Evolutionary conservation across 164 flowering plant genomes (phyloP).

Genomic region (Nymphaea thermarum): DNA sequence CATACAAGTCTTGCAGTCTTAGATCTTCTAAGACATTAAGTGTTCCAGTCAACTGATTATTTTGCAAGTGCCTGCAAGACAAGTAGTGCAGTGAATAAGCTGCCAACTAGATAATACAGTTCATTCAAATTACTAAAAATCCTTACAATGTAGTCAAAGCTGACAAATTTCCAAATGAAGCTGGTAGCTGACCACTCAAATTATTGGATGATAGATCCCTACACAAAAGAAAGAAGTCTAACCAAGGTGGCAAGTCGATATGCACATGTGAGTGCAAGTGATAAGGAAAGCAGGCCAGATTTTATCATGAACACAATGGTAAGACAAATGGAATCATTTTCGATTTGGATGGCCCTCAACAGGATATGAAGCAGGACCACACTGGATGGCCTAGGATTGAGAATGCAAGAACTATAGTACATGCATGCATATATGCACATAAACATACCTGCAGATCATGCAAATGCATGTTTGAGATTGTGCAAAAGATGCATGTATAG

Average conservation of each 20-base stretch:
- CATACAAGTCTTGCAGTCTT: constrained; percentile 60
- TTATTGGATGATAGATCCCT: constrained; percentile 80
- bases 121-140: background rate
- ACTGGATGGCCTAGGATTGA: background rate
- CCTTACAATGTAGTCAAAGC: constrained; percentile 65
- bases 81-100: constrained; percentile 1
- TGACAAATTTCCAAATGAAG: constrained; percentile 39
- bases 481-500: background rate
- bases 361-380: too few species aligned
- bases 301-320: too few species aligned
- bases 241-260: background rate
- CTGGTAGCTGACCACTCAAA: constrained; percentile 67
- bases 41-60: constrained; percentile 76
- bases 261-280: background rate
- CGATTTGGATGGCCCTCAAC: background rate
- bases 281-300: too few species aligned
- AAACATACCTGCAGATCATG: background rate
- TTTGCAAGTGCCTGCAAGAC: constrained; percentile 67
- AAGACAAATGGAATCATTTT: background rate
- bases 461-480: background rate
- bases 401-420: background rate
- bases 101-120: background rate
- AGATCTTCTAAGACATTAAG: constrained; percentile 87
- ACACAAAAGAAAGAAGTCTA: constrained; percentile 14
- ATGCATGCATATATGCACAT: background rate